Base-by-base conservation (phyloP, 2,329 filamentous ascomycete genomes). In the Leptographium wingfieldii region DNA sequence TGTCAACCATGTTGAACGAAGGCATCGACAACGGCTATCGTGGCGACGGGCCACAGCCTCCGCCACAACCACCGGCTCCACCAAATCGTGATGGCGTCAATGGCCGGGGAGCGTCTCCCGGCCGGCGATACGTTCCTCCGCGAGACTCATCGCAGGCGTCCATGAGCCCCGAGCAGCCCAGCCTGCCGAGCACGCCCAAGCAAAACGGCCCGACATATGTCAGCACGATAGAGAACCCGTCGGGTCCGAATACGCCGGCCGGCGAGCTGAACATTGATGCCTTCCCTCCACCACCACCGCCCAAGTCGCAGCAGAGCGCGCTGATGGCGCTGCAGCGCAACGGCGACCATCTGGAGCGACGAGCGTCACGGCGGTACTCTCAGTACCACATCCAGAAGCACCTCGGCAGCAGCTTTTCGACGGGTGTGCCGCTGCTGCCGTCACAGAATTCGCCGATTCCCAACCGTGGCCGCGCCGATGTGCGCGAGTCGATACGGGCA, bases 341-440 rank as follows among this genome's bases (percentile, higher is more conserved):
- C 40, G 92, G 92, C 25, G 92, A 96, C 59, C 64, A 65, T 65
- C 76, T 99, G 56, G 94, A 99, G 73, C 83, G 94, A 69, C 82
- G 94, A 69, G 94, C 94, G 0, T 99, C 94, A 16, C 82, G 92
- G 66, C 81, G 94, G 68, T 99, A 97, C 70, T 97, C 94, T 2
- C 88, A 91, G 58, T 99, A 97, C 70, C 94, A 99, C 69, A 95
- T 99, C 66, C 90, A 90, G 54, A 97, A 96, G 69, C 91, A 96
- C 67, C 77, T 97, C 2, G 92, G 92, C 12, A 82, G 85, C 19
- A 86, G 87, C 48, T 63, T 65, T 27, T 81, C 88, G 19, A 91
- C 86, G 72, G 90, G 89, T 25, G 86, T 97, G 19, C 90, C 92
- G 7, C 88, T 95, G 68, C 82, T 97, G 25, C 91, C 92, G 31